phyloP scores from a whole-genome alignment of 352 stramenopile genomes.

The Halophytophthora batemanensis region DNA sequence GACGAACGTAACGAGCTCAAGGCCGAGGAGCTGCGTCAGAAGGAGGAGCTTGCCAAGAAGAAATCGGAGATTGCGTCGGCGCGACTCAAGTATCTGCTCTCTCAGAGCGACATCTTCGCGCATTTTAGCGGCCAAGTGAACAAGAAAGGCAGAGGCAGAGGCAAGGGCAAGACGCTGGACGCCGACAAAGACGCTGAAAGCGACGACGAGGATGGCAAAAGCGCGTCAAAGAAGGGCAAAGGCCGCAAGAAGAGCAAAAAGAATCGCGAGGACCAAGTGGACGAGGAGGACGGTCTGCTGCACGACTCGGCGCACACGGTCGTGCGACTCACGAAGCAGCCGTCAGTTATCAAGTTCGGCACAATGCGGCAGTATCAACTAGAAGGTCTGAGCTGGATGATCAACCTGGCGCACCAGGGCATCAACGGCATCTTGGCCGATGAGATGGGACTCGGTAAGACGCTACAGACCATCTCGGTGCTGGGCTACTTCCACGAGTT shows the following conservation, averaged over 20 bases:
- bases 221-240: conserved; percentile 43
- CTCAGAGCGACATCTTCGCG: conserved; percentile 97
- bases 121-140: conserved; percentile 94
- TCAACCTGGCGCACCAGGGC: conserved; percentile 98
- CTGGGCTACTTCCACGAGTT: conserved; percentile 84
- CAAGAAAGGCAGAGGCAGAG: conserved; percentile 22
- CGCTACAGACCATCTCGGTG: conserved; percentile 91
- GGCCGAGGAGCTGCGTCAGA: conserved; percentile 74
- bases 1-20: conserved; percentile 72
- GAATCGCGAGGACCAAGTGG: conserved; percentile 82
- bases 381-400: conserved; percentile 97
- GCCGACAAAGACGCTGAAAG: conserved; percentile 69
- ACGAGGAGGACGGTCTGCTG: conserved; percentile 76
- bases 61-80: conserved; percentile 79
- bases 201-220: conserved; percentile 51
- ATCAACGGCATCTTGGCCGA: conserved; percentile 98
- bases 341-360: conserved; percentile 90
- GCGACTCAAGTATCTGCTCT: conserved; percentile 93
- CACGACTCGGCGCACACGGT: conserved; percentile 66
- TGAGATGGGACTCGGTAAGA: conserved; percentile 98
- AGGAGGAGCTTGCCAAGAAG: conserved; percentile 73
- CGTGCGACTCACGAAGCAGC: conserved; percentile 90
- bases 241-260: conserved; percentile 71
- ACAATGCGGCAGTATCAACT: conserved; percentile 98
- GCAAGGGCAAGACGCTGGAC: conserved; percentile 16